phyloP scores from a whole-genome alignment of 345 rosid genomes.

The Carallia pectinifolia region DNA sequence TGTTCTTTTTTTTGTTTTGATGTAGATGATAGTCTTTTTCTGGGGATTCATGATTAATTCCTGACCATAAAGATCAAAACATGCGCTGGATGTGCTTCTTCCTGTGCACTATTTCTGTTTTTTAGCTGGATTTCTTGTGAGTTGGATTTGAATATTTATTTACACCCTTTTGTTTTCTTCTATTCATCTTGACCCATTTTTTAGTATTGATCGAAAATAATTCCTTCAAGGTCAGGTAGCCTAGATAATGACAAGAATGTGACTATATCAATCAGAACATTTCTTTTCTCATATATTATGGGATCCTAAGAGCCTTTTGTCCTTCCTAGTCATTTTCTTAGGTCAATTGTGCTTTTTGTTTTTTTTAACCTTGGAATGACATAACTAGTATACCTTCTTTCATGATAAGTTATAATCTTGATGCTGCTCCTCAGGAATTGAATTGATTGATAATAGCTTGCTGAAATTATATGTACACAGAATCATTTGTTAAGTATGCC shows the following conservation, averaged over 20 bases:
- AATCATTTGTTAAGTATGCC: too few species aligned
- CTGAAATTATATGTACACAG: too few species aligned
- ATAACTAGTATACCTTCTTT: neutral
- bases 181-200: neutral
- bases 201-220: too few species aligned
- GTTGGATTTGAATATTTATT: constrained; percentile 1
- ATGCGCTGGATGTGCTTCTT: constrained; percentile 7
- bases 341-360: neutral
- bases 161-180: constrained; percentile 1
- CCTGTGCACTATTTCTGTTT: neutral
- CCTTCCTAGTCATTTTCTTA: neutral
- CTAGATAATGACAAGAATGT: constrained; percentile 3
- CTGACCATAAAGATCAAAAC: neutral
- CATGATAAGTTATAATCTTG: constrained; percentile 7
- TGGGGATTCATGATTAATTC: neutral
- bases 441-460: too few species aligned
- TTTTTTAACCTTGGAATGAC: constrained; percentile 14
- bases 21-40: neutral
- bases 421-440: neutral
- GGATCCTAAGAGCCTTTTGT: neutral
- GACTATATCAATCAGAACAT: neutral
- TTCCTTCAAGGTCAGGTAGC: too few species aligned
- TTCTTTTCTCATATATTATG: neutral
- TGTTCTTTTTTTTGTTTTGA: neutral
- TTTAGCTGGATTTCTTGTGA: constrained; percentile 3